Evolutionary conservation across 2,329 filamentous ascomycete species (phyloP), one percentile per base, ranked within the genome.

Genomic region (Orbilia quercus): DNA sequence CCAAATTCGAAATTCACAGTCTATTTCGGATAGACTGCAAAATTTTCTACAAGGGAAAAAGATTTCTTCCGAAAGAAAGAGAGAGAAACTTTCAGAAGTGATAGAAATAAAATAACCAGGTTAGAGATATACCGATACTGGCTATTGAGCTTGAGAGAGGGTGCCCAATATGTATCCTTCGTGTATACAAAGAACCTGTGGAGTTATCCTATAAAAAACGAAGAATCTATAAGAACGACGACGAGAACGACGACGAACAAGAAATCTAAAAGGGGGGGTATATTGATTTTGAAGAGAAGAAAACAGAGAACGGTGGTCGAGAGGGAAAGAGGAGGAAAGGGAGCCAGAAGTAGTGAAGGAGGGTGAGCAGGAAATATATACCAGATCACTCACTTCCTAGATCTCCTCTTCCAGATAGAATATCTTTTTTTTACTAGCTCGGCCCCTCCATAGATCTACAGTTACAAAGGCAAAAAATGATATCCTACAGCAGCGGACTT

Each of bases 311-410:
- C 53, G 59, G 38, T 53, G 51, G 40, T 45, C 25, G 20, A 36
- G 36, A 38, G 23, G 47, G 34, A 50, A 42, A 63, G 34, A 31
- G 48, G 44, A 65, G 50, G 25, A 65, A 59, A 36, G 36, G 47
- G 54, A 59, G 31, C n/a, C 23, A 40, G 36, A 40, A 65, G 54
- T 18, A 51, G 53, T 59, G 66, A 23, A 54, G 67, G 67, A 65
- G 67, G 67, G 53, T 48, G 51, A 65, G 67, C 54, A 47, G 57
- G 53, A 71, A 72, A 72, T 72, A 72, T 72, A 72, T 72, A 72
- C 59, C 44, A 45, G 23, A 50, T 51, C 42, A 38, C 48, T 45
- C 55, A 47, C 16, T 59, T 25, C 44, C 28, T 31, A 31, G 28
- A 31, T 31, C 28, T 31, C 28, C 20, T 48, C 11, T 23, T 14